Percentiles rank a stretch among this genome's conserved stretches.
phyloP scores from a whole-genome alignment of 805 yeast species.

The Candida railenensis region DNA sequence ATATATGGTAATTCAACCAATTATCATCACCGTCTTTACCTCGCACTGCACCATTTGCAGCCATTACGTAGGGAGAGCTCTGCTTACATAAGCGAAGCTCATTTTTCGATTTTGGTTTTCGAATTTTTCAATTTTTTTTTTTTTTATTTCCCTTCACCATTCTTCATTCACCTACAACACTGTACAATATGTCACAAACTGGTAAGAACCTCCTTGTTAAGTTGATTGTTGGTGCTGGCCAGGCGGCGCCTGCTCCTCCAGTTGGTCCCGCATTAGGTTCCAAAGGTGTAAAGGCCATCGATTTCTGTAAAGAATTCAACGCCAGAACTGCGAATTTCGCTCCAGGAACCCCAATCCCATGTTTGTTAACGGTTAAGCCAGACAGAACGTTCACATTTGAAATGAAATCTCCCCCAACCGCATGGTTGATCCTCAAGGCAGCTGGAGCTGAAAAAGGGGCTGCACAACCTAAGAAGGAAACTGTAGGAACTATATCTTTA shows the following conservation, averaged over 20 bases:
- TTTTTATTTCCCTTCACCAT: neutral
- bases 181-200: constrained; percentile 11
- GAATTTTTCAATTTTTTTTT: constrained; percentile 1
- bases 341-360: constrained; percentile 91
- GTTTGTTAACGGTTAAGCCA: constrained; percentile 80
- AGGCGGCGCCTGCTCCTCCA: constrained; percentile 98
- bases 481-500: constrained; percentile 65
- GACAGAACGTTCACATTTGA: constrained; percentile 88
- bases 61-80: neutral
- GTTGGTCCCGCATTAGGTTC: constrained; percentile 99
- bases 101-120: neutral
- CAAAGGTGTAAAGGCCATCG: constrained; percentile 97
- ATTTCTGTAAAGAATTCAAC: constrained; percentile 96
- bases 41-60: neutral
- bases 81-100: neutral
- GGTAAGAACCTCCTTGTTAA: constrained; percentile 73
- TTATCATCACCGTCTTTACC: neutral
- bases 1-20: no score
- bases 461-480: constrained; percentile 58
- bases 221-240: constrained; percentile 93
- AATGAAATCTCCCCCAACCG: constrained; percentile 87
- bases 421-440: constrained; percentile 80
- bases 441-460: constrained; percentile 81
- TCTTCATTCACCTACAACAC: neutral
- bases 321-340: constrained; percentile 88